Conservation (phyloP, 2,329 filamentous ascomycete genomes). For the Fusarium subglutinans region DNA sequence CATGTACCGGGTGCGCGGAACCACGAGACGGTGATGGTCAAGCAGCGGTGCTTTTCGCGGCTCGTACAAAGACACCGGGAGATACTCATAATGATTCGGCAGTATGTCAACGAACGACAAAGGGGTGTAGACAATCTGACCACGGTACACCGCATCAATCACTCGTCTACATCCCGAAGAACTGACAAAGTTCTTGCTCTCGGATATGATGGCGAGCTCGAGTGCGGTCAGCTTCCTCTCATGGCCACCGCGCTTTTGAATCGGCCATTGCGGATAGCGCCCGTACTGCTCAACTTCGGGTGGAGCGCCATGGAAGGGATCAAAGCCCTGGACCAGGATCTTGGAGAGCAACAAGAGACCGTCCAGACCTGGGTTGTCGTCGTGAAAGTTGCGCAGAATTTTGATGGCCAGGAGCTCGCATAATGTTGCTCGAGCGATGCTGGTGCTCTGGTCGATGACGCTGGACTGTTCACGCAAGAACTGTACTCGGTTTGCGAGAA, state of each 20-base stretch:
- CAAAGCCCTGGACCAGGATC: conserved; percentile 74
- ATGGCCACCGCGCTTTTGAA: conserved; percentile 51
- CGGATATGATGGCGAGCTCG: conserved; percentile 76
- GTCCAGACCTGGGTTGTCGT: conserved; percentile 68
- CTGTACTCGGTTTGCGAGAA: conserved; percentile 75
- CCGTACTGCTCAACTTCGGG: conserved; percentile 61
- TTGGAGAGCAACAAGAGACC: conserved; percentile 72
- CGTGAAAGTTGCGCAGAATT: conserved; percentile 71
- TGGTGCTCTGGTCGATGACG: conserved; percentile 73
- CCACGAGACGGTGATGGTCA: conserved; percentile 76
- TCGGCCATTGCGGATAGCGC: conserved; percentile 50
- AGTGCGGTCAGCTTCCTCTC: conserved; percentile 70
- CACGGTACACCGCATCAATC: conserved; percentile 74
- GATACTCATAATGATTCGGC: conserved; percentile 76
- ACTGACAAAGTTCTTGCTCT: conserved; percentile 72
- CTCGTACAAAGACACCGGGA: conserved; percentile 74
- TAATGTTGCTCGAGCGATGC: conserved; percentile 70
- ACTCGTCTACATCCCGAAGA: conserved; percentile 73
- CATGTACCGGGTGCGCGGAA: conserved; percentile 71
- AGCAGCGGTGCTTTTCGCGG: conserved; percentile 70
- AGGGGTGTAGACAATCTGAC: conserved; percentile 74
- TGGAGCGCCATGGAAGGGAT: conserved; percentile 75
- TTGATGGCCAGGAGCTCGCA: conserved; percentile 74
- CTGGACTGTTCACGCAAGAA: conserved; percentile 73
- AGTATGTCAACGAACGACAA: conserved; percentile 75